Conservation (phyloP, 306 rosid genomes). For the Vicia villosa region DNA sequence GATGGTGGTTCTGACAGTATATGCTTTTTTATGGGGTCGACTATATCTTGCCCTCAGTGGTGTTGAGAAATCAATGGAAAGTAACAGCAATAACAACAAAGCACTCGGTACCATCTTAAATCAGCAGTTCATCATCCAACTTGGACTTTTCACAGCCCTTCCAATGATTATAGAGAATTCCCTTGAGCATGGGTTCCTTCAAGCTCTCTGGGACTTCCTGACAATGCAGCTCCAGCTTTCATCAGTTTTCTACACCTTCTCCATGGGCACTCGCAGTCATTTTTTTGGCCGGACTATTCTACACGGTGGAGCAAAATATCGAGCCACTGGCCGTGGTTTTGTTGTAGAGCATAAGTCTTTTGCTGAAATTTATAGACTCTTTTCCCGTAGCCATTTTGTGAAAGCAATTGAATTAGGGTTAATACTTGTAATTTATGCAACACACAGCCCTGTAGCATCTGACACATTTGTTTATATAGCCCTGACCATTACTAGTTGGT, state of each 20-base stretch:
- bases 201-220: constrained; percentile 55
- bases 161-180: constrained; percentile 58
- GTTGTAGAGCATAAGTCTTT: constrained; percentile 55
- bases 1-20: constrained; percentile 52
- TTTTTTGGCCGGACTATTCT: constrained; percentile 54
- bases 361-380: constrained; percentile 55
- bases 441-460: constrained; percentile 51
- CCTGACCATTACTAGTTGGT: constrained; percentile 53
- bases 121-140: constrained; percentile 56
- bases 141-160: constrained; percentile 57
- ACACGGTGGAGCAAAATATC: constrained; percentile 59
- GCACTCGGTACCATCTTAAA: constrained; percentile 54
- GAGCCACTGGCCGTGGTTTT: constrained; percentile 60
- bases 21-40: constrained; percentile 57
- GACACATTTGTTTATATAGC: constrained; percentile 53
- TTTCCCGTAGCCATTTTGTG: constrained; percentile 54
- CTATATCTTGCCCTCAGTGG: constrained; percentile 57
- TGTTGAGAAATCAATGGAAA: constrained; percentile 43
- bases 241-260: constrained; percentile 54
- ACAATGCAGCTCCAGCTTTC: constrained; percentile 58
- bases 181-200: constrained; percentile 59
- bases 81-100: constrained; percentile 45
- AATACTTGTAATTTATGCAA: constrained; percentile 50
- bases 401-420: constrained; percentile 56
- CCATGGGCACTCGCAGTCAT: constrained; percentile 58